A percentile compares a stretch with the other conserved stretches of the same genome.
Evolutionary conservation across 2,329 filamentous ascomycete species (phyloP).

Genomic region (Exophiala alcalophila): DNA sequence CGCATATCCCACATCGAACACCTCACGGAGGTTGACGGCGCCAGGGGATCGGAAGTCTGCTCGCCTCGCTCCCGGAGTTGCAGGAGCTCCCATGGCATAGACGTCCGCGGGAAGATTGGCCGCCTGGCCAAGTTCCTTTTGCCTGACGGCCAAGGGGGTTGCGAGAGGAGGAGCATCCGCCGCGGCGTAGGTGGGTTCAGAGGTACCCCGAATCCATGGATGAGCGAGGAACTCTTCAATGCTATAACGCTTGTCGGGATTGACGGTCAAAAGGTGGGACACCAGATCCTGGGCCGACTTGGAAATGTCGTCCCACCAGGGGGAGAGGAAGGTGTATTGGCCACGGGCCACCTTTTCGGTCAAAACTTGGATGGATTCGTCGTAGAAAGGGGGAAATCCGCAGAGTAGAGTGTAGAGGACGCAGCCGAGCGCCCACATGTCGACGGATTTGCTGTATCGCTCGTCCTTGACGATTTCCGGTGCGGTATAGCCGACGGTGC

Average conservation of each 20-base stretch:
- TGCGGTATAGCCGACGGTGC: constrained; percentile 98
- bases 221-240: constrained; percentile 92
- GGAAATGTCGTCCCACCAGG: constrained; percentile 99
- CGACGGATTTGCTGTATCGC: constrained; percentile 95
- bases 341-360: constrained; percentile 97
- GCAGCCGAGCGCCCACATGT: constrained; percentile 98
- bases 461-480: constrained; percentile 99
- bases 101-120: constrained; percentile 52
- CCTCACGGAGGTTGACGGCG: constrained; percentile 90
- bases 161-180: constrained; percentile 69
- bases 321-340: constrained; percentile 95
- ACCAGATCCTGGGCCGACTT: constrained; percentile 92
- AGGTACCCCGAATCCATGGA: constrained; percentile 79
- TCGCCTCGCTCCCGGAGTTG: constrained; percentile 53
- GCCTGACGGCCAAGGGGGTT: constrained; percentile 59
- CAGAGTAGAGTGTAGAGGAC: constrained; percentile 96
- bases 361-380: constrained; percentile 93
- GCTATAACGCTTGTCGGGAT: constrained; percentile 90
- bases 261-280: constrained; percentile 86
- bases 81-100: constrained; percentile 52
- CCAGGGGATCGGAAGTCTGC: constrained; percentile 94
- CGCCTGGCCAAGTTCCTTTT: constrained; percentile 54
- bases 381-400: constrained; percentile 94
- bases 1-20: constrained; percentile 97
- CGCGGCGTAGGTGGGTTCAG: constrained; percentile 65